Evolutionary conservation across 2,329 filamentous ascomycete genomes (phyloP).

Genomic region (Alternaria alternata): DNA sequence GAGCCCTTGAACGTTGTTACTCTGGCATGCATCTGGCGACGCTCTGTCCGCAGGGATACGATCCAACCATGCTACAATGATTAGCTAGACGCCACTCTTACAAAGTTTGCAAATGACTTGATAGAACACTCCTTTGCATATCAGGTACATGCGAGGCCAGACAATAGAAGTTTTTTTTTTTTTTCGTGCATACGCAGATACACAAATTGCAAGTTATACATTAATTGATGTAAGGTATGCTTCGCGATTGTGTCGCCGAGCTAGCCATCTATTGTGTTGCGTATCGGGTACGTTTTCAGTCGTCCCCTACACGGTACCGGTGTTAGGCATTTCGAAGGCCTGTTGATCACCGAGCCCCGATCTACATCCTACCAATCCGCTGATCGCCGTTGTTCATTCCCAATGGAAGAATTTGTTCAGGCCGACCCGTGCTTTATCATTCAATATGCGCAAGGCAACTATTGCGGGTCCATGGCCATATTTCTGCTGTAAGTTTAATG

Average conservation of each 20-base stretch:
- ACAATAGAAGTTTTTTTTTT: no score
- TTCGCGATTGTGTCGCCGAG: not conserved
- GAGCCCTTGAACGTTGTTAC: no score
- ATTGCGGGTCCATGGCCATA: not conserved
- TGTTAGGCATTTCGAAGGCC: not conserved
- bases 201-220: not conserved
- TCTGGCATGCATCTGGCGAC: no score
- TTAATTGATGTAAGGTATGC: not conserved
- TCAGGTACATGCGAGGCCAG: no score
- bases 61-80: no score
- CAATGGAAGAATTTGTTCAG: not conserved
- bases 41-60: no score
- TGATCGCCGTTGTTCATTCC: not conserved
- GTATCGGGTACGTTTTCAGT: not conserved
- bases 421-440: no score
- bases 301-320: not conserved
- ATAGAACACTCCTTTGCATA: no score
- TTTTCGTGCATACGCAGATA: not conserved
- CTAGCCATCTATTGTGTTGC: not conserved
- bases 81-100: no score
- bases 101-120: no score
- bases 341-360: not conserved
- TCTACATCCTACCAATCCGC: not conserved
- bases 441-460: not conserved
- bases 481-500: not conserved